Percentiles rank a stretch among this genome's conserved stretches.
Evolutionary conservation across 352 stramenopile genomes (phyloP).

Genomic region (Globisporangium camurandrum): DNA sequence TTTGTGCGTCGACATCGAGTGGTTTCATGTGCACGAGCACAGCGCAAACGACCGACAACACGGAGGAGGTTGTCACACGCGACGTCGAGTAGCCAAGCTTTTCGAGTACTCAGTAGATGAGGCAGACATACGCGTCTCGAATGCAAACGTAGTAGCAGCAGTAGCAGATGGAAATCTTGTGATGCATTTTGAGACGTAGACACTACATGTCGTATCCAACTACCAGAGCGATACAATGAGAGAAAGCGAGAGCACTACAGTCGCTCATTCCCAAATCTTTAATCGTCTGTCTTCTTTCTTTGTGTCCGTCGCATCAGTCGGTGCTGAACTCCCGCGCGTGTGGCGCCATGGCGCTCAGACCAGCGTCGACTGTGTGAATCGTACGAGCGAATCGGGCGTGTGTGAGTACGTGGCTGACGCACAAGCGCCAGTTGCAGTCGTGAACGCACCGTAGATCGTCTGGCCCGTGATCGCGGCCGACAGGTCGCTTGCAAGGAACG

Average conservation of each 20-base stretch:
- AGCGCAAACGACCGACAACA: not conserved
- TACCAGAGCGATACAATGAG: no score
- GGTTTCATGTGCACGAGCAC: slow-evolving; percentile 6
- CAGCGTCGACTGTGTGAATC: slow-evolving; percentile 51
- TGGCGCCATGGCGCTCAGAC: slow-evolving; percentile 50
- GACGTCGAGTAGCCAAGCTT: not conserved
- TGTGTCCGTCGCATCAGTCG: not conserved
- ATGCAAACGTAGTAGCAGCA: not conserved
- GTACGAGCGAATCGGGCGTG: slow-evolving; percentile 6
- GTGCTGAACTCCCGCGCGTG: slow-evolving; percentile 17
- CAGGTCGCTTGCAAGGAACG: slow-evolving; percentile 74
- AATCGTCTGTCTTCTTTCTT: not conserved
- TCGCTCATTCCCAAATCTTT: no score
- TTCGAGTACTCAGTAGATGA: no score
- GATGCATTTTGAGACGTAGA: not conserved
- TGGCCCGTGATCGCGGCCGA: slow-evolving; percentile 82
- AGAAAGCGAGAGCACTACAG: no score
- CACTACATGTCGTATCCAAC: no score
- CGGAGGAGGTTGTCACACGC: not conserved
- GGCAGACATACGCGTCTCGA: no score
- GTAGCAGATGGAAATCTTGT: not conserved
- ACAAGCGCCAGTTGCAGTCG: not conserved
- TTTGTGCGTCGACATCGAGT: slow-evolving; percentile 1
- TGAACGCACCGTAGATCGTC: slow-evolving; percentile 73
- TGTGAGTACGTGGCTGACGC: not conserved